These are phyloP conservation scores for Fusarium papillatum DNA, from an alignment of 2,329 filamentous ascomycete species.

Conservation along the genomic window DNA sequence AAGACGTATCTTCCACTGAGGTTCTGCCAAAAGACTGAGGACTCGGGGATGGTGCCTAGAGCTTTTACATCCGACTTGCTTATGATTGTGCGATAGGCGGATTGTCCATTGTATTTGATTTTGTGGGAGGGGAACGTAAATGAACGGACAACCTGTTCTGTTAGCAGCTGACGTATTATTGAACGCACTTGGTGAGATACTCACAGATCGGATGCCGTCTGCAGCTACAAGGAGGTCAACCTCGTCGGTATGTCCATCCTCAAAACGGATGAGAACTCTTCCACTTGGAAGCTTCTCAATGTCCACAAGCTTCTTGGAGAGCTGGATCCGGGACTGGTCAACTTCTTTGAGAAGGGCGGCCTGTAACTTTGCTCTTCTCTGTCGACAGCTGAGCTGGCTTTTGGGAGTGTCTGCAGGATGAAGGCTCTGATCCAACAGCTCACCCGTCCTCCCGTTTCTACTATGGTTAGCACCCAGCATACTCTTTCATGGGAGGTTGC, in stretches of 20 bases:
- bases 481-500: accelerated
- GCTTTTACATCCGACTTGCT: conserved; percentile 38
- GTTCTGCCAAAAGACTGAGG: conserved; percentile 49
- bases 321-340: conserved; percentile 55
- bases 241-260: conserved; percentile 55
- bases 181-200: neutral
- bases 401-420: conserved; percentile 40
- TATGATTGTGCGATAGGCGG: conserved; percentile 50
- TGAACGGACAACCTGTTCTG: conserved; percentile 53
- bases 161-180: neutral
- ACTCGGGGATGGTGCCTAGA: conserved; percentile 47
- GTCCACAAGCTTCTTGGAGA: conserved; percentile 57
- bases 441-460: conserved; percentile 50
- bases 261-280: conserved; percentile 58
- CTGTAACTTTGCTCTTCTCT: conserved; percentile 58
- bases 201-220: conserved; percentile 65
- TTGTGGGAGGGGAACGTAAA: conserved; percentile 56
- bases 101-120: conserved; percentile 58
- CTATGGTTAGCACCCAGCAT: neutral
- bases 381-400: conserved; percentile 45
- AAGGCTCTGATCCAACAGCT: conserved; percentile 39
- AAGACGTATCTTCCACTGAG: conserved; percentile 48
- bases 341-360: conserved; percentile 62
- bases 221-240: conserved; percentile 65
- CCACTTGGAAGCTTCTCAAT: conserved; percentile 52